Evolutionary conservation across 495 filamentous ascomycete species (phyloP).

Genomic region (Jackrogersella multiformis): DNA sequence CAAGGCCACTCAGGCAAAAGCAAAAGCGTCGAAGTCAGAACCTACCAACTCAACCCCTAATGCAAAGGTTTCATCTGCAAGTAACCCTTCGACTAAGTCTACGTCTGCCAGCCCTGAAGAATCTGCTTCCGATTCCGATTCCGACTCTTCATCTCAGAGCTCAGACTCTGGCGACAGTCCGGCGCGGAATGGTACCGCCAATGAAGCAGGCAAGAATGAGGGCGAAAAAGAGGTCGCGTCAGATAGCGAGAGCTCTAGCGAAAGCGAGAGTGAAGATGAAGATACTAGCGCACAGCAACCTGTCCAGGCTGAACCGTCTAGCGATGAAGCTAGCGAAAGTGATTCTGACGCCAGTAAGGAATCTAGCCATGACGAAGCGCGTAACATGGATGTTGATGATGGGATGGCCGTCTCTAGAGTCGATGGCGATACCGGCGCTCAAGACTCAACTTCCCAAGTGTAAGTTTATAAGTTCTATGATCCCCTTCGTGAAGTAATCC

Average conservation of each 20-base stretch:
- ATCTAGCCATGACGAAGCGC: constrained; percentile 11
- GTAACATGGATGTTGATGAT: constrained; percentile 46
- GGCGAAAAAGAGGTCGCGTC: constrained; percentile 45
- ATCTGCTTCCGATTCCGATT: constrained; percentile 42
- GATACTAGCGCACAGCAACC: constrained; percentile 11
- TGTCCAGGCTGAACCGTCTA: constrained; percentile 29
- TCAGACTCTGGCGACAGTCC: constrained; percentile 22
- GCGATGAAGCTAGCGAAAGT: constrained; percentile 41
- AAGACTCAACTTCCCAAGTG: constrained; percentile 23
- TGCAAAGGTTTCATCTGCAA: background rate
- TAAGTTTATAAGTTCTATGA: constrained; percentile 9
- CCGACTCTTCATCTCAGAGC: constrained; percentile 41
- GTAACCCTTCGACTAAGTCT: constrained; percentile 28
- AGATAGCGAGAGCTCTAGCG: constrained; percentile 25
- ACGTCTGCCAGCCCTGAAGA: constrained; percentile 17
- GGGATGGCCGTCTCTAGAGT: constrained; percentile 42
- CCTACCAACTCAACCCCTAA: constrained; percentile 13
- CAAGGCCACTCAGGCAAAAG: constrained; percentile 34
- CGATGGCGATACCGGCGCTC: constrained; percentile 30
- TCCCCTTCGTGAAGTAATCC: background rate
- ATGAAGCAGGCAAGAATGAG: constrained; percentile 4
- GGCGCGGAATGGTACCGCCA: constrained; percentile 8
- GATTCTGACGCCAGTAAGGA: constrained; percentile 19
- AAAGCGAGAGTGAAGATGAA: constrained; percentile 20
- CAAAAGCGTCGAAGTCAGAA: constrained; percentile 19